Conservation (phyloP, 345 rosid genomes). For the Syzygium oleosum region DNA sequence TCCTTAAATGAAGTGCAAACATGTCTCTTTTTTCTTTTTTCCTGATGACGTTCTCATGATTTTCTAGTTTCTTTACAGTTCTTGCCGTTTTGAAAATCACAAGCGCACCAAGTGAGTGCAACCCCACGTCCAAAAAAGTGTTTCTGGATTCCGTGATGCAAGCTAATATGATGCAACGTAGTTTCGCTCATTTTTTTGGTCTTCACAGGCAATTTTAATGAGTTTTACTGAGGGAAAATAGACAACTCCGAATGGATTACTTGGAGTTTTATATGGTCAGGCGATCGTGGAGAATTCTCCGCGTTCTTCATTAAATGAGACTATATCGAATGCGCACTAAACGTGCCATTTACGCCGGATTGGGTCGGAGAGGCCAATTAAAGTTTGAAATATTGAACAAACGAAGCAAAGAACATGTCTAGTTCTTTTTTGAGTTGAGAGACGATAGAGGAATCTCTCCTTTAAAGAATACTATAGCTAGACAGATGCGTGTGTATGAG, state of each 20-base stretch:
- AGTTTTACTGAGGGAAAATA: not conserved
- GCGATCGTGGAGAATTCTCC: not conserved
- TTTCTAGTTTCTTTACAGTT: not conserved
- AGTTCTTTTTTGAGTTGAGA: not conserved
- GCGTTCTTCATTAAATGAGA: not conserved
- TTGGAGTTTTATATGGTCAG: not conserved
- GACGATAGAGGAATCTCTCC: not conserved
- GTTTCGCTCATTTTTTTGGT: not conserved
- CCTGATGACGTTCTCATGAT: not conserved
- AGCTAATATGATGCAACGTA: not conserved
- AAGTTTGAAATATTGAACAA: not conserved
- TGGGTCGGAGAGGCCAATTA: not conserved
- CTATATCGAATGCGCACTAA: not conserved
- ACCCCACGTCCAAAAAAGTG: not conserved
- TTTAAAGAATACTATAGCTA: not conserved
- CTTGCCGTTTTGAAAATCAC: not conserved
- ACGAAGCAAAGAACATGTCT: not conserved
- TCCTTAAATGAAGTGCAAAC: not conserved
- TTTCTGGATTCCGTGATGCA: not conserved
- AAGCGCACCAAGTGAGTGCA: not conserved
- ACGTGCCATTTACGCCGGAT: not conserved
- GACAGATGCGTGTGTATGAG: not conserved
- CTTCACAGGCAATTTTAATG: not conserved
- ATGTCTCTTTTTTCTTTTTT: not conserved
- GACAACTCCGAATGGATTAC: not conserved